Evolutionary conservation across 2,329 filamentous ascomycete genomes (phyloP).

Genomic region (Cadophora luteo-olivacea): DNA sequence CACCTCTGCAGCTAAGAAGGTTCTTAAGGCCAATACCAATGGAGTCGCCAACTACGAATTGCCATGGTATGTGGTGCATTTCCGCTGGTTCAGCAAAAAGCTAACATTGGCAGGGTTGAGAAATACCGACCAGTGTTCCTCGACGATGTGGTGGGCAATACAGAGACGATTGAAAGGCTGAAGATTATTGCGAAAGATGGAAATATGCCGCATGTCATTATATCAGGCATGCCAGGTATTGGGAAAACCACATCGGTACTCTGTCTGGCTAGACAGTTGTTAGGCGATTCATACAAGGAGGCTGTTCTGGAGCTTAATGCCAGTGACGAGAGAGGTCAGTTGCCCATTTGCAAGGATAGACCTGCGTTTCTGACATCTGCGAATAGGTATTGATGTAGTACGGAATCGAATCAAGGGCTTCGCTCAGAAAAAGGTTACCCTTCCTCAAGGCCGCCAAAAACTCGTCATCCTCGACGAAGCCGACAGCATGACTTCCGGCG

Average conservation of each 20-base stretch:
- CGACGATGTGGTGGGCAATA: constrained; percentile 97
- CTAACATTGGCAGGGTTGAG: constrained; percentile 75
- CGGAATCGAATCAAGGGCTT: constrained; percentile 98
- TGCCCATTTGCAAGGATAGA: not conserved
- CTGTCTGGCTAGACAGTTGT: constrained; percentile 87
- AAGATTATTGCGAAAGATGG: constrained; percentile 99
- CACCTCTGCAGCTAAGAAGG: constrained; percentile 61
- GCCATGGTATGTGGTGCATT: constrained; percentile 69
- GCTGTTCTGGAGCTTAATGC: constrained; percentile 96
- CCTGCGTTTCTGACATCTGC: constrained; percentile 13
- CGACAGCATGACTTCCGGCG: constrained; percentile 96
- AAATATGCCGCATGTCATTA: constrained; percentile 99
- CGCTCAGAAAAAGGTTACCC: constrained; percentile 97
- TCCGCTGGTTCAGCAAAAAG: constrained; percentile 19
- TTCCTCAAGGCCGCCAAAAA: constrained; percentile 90
- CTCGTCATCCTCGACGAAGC: constrained; percentile 97
- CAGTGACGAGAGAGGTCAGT: constrained; percentile 84
- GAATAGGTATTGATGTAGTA: constrained; percentile 88
- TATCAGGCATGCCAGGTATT: constrained; percentile 99
- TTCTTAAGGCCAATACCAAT: constrained; percentile 56
- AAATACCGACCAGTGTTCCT: constrained; percentile 96
- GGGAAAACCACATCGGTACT: constrained; percentile 97
- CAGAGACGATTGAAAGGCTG: constrained; percentile 93
- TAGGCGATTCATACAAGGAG: constrained; percentile 96
- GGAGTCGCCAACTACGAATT: constrained; percentile 71